Evolutionary conservation across 805 yeast species (phyloP), one percentile per base, ranked within the genome.

Genomic region (Yamadazyma laniorum): DNA sequence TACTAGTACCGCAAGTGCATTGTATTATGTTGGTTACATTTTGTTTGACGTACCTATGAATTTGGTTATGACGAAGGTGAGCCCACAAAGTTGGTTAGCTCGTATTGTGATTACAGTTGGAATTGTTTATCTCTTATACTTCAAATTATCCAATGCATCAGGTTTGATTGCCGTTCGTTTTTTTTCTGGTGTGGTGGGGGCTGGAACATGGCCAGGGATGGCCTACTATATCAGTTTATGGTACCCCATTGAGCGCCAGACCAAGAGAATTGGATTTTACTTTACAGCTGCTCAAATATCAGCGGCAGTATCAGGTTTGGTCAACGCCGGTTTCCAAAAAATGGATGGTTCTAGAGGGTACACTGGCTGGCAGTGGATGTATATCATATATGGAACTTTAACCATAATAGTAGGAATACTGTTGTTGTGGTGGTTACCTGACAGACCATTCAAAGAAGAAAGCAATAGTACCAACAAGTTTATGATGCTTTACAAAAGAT

Each of bases 151-250:
- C n/a, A 72, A 68, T 37, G 62, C 74, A 3, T 52, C 71, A 6
- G 91, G 91, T 4, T 64, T 87, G 21, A 77, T 80, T 40, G 95
- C 89, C 2, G 59, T 80, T 29, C 70, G 95, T 47, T 78, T 86
- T 42, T 70, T 87, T 40, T 74, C 83, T 19, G 95, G 95, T 33
- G 48, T 82, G 39, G 83, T 82, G 40, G 86, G 86, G 36, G 93
- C 95, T 8, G 95, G 95, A 29, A 79, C 86, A 3, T 86, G 95
- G 95, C 95, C 95, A 1, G 95, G 95, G 7, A 70, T 87, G 82
- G 78, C 88, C 16, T 87, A 86, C 61, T 87, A 87, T 53, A 70
- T 87, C 29, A 77, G 90, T 0, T 64, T 86, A 50, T 87, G 95
- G 91, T 87, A 87, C 53, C 95, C 95, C 2, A 75, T 80, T 36